These are phyloP conservation scores for Aureobasidium sp. DNA, from an alignment of 2,329 filamentous ascomycete species.

Conservation along the genomic window DNA sequence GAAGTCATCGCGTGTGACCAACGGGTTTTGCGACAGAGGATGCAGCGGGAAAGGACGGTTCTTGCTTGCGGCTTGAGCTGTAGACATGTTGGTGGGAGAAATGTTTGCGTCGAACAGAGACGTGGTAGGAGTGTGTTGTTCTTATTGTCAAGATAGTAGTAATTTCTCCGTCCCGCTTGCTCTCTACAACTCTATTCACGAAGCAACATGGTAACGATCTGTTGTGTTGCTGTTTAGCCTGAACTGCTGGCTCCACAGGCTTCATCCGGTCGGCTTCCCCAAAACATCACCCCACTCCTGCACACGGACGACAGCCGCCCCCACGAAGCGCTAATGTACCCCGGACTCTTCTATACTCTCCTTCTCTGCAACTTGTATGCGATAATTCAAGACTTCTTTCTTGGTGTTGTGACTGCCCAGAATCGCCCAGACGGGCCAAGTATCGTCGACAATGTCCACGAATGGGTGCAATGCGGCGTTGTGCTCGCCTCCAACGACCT, in stretches of 20 bases:
- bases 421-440: constrained; percentile 13
- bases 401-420: not conserved
- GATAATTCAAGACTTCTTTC: not conserved
- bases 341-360: not conserved
- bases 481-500: not conserved
- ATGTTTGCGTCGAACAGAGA: not conserved
- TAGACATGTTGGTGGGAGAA: constrained; percentile 14
- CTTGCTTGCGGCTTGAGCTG: constrained; percentile 26
- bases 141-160: not conserved
- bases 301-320: not conserved
- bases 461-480: not conserved
- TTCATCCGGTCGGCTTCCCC: not conserved
- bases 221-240: constrained; percentile 3
- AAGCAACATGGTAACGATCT: not conserved
- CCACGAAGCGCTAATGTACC: not conserved
- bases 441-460: constrained; percentile 4
- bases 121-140: not conserved
- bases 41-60: constrained; percentile 38
- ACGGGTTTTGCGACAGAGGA: constrained; percentile 37
- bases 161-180: not conserved
- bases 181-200: not conserved
- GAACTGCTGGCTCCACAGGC: not conserved
- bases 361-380: not conserved
- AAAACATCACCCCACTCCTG: not conserved
- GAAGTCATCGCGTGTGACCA: constrained; percentile 36